phyloP scores from a whole-genome alignment of 2,329 filamentous ascomycete genomes.

The Westerdykella aurantiaca region DNA sequence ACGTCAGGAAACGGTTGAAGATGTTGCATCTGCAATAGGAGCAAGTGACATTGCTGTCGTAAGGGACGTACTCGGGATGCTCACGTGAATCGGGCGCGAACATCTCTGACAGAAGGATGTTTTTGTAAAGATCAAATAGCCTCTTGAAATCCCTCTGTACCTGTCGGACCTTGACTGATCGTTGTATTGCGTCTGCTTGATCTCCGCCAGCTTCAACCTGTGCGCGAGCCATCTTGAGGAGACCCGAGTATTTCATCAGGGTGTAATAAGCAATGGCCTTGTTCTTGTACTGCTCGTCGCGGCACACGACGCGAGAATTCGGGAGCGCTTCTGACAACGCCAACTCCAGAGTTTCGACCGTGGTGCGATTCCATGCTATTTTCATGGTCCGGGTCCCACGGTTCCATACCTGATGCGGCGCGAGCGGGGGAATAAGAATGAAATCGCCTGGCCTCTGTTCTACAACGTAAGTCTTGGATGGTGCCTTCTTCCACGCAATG shows the following conservation, averaged over 20 bases:
- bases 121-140: slow-evolving; percentile 71
- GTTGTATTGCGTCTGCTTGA: slow-evolving; percentile 35
- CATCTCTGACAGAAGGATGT: slow-evolving; percentile 78
- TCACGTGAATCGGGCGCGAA: slow-evolving; percentile 65
- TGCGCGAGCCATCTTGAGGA: slow-evolving; percentile 54
- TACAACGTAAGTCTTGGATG: slow-evolving; percentile 86
- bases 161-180: slow-evolving; percentile 55
- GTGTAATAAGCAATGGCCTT: slow-evolving; percentile 92
- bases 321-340: slow-evolving; percentile 83
- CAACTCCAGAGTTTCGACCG: slow-evolving; percentile 80
- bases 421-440: slow-evolving; percentile 85
- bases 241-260: slow-evolving; percentile 65
- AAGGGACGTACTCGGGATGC: slow-evolving; percentile 70
- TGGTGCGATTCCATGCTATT: slow-evolving; percentile 95
- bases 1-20: slow-evolving; percentile 94
- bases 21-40: slow-evolving; percentile 95
- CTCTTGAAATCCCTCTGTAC: slow-evolving; percentile 77
- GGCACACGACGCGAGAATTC: slow-evolving; percentile 82
- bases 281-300: slow-evolving; percentile 98
- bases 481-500: slow-evolving; percentile 90
- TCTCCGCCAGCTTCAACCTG: slow-evolving; percentile 45
- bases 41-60: slow-evolving; percentile 88
- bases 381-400: slow-evolving; percentile 94
- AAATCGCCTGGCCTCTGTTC: slow-evolving; percentile 89
- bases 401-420: slow-evolving; percentile 98